A percentile compares a stretch with the other conserved stretches of the same genome.
These are phyloP conservation scores for Magnusiomyces sp. DNA, from an alignment of 1,139 yeast genomes.

Conservation along the genomic window DNA sequence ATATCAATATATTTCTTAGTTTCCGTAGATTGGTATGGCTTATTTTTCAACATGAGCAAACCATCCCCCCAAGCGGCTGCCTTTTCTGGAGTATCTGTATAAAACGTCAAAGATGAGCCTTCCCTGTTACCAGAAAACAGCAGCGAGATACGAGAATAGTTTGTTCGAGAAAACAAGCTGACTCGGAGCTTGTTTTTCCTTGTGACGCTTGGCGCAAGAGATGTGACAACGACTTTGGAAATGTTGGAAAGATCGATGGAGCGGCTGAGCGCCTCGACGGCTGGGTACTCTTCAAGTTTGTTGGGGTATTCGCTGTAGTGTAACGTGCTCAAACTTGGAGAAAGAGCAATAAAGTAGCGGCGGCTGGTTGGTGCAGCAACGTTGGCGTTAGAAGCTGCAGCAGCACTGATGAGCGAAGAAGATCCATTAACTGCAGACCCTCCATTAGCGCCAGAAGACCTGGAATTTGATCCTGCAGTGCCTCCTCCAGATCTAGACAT, in stretches of 20 bases:
- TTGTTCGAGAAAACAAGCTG: slow-evolving; percentile 23
- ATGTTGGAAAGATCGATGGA: slow-evolving; percentile 23
- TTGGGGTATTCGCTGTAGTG: slow-evolving; percentile 52
- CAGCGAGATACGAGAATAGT: slow-evolving; percentile 24
- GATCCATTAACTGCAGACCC: neutral
- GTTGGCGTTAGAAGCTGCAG: neutral
- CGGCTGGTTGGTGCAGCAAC: slow-evolving; percentile 28
- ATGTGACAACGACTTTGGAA: slow-evolving; percentile 22
- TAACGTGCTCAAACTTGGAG: slow-evolving; percentile 61
- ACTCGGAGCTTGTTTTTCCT: slow-evolving; percentile 21
- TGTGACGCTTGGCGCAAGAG: slow-evolving; percentile 15
- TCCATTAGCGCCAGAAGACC: slow-evolving; percentile 5
- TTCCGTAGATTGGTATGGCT: slow-evolving; percentile 42
- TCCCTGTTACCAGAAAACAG: slow-evolving; percentile 22
- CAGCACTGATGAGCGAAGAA: neutral
- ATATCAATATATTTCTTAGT: slow-evolving; percentile 51
- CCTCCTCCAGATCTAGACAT: neutral
- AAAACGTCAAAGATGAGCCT: slow-evolving; percentile 41
- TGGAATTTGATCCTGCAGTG: too few species aligned
- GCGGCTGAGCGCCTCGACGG: slow-evolving; percentile 39
- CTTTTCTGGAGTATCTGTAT: slow-evolving; percentile 62
- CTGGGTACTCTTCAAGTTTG: slow-evolving; percentile 44
- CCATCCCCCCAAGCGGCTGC: slow-evolving; percentile 79
- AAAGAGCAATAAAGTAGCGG: slow-evolving; percentile 52
- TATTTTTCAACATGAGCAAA: slow-evolving; percentile 47